Base-by-base conservation (phyloP, 2,329 filamentous ascomycete species). In the Pezicula rhizophila region DNA sequence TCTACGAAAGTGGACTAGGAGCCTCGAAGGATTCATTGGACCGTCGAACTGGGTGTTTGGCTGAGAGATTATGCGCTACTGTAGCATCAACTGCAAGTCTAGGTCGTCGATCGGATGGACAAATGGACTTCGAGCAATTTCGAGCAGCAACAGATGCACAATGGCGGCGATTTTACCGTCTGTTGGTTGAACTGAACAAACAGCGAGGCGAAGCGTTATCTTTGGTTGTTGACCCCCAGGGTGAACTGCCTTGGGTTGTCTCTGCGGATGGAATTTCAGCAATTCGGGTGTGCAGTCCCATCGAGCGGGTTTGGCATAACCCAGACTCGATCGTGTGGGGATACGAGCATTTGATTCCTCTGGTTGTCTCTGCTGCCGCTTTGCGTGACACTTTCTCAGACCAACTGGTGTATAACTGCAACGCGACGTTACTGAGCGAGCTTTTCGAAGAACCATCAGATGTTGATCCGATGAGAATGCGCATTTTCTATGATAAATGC, bases 81-180 rank as follows among this genome's bases (percentile, higher is more conserved):
- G 75, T 96, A 33, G 80, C 83, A 14, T 78, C 82, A 6, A 86
- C 85, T 10, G 82, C 87, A 12, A 75, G 79, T 1, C 70, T 91
- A 33, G 77, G 79, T 40, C 81, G 80, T 47, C 74, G 72, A 26
- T 70, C 80, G 8, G 76, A 80, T 12, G 82, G 82, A 12, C 78
- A 77, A 25, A 80, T 88, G 67, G 86, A 95, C 60, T 89, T 88
- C 57, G 81, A 86, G 20, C 77, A 84, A 49, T 93, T 91, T 64
- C 79, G 86, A 49, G 72, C 75, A 31, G 83, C 88, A 28, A 83
- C 85, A 46, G 86, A 93, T 62, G 77, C 79, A 10, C 90, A 96
- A 65, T 99, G 93, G 93, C 82, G 87, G 54, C 81, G 87, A 45
- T 95, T 95, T 67, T 96, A 90, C 70, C 83, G 90, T 28, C 76